A percentile compares a stretch with the other conserved stretches of the same genome.
Evolutionary conservation across 129 eudicot genomes (phyloP).

Genomic region (Calendula officinalis): DNA sequence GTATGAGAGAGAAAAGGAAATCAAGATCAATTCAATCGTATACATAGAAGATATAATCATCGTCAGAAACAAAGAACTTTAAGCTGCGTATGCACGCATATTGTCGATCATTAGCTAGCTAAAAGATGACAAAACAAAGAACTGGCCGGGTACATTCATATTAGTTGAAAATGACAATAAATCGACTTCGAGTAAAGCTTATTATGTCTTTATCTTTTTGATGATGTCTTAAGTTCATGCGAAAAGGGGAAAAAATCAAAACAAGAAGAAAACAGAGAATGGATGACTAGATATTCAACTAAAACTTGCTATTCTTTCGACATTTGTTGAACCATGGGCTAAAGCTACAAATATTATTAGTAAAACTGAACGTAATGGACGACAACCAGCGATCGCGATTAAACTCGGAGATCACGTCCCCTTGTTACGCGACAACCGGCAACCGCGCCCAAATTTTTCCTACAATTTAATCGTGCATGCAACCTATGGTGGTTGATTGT

Average conservation of each 20-base stretch:
- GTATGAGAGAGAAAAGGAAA: background rate
- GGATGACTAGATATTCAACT: slow-evolving; percentile 37
- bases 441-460: no score
- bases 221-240: slow-evolving; percentile 22
- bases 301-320: slow-evolving; percentile 15
- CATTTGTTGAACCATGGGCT: slow-evolving; percentile 25
- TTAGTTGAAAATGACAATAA: slow-evolving; percentile 30
- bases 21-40: background rate
- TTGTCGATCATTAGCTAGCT: slow-evolving; percentile 26
- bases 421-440: no score
- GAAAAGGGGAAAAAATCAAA: background rate
- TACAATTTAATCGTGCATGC: no score
- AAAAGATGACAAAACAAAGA: slow-evolving; percentile 29
- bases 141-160: slow-evolving; percentile 8
- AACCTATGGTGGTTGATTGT: no score
- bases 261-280: slow-evolving; percentile 24
- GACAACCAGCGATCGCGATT: no score
- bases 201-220: slow-evolving; percentile 24
- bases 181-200: slow-evolving; percentile 18
- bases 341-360: slow-evolving; percentile 25
- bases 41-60: slow-evolving; percentile 22
- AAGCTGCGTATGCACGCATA: slow-evolving; percentile 25
- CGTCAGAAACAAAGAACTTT: slow-evolving; percentile 30
- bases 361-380: no score
- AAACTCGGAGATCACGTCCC: no score